These are phyloP conservation scores for Zea mays DNA, from an alignment of 176 grass and related monocot genomes.

Conservation along the genomic window Zm-B73-REFERENCE-NAM-5.0 NC_050096.1:21375001-21375500, in stretches of 20 bases:
- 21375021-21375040: constrained; percentile 89
- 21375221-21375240: constrained; percentile 11
- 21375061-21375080: constrained; percentile 95
- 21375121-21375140: background rate
- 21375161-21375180: background rate
- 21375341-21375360: constrained; percentile 93
- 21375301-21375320: constrained; percentile 99
- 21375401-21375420: background rate
- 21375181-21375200: background rate
- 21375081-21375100: constrained; percentile 43
- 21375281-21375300: constrained; percentile 92
- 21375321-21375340: constrained; percentile 95
- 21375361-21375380: constrained; percentile 98
- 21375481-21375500: constrained; percentile 90
- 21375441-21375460: constrained; percentile 21
- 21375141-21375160: background rate
- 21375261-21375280: constrained; percentile 71
- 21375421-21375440: constrained; percentile 17
- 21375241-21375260: background rate
- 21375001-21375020: constrained; percentile 20
- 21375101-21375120: background rate
- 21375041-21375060: constrained; percentile 84
- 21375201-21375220: background rate
- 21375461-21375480: constrained; percentile 85
- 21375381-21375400: constrained; percentile 95